These are phyloP conservation scores for Speleostelium caveatum DNA, from an alignment of 78 protist genomes.

Conservation along the genomic window DNA sequence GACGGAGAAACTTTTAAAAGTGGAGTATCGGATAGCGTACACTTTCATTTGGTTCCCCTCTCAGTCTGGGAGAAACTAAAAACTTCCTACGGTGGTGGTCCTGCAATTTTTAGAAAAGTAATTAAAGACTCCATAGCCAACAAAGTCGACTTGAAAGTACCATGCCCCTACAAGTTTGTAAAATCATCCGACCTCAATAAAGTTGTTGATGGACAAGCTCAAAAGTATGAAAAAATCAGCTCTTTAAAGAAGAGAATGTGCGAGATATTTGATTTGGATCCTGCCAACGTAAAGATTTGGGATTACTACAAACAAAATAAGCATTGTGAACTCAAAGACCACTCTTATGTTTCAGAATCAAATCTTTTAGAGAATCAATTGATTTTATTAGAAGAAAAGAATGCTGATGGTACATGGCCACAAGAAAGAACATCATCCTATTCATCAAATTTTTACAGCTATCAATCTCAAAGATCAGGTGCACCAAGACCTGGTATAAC, in stretches of 20 bases:
- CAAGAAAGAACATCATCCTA: conserved; percentile 4
- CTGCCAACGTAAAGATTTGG: conserved; percentile 71
- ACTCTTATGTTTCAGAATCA: conserved; percentile 20
- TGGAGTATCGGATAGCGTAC: neutral
- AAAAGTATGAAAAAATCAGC: neutral
- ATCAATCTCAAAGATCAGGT: conserved; percentile 1
- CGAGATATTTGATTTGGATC: conserved; percentile 23
- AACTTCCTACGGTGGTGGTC: conserved; percentile 60
- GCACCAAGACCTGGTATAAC: conserved; percentile 73
- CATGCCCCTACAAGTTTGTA: conserved; percentile 2
- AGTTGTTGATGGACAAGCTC: neutral
- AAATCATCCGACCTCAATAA: neutral
- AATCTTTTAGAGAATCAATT: conserved; percentile 41
- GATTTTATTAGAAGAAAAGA: conserved; percentile 52
- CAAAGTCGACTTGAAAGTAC: neutral
- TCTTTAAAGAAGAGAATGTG: conserved; percentile 38
- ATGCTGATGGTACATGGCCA: conserved; percentile 61
- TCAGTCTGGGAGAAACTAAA: neutral
- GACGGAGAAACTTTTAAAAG: conserved; percentile 6
- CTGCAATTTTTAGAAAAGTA: conserved; percentile 33
- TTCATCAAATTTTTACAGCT: neutral
- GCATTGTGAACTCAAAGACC: conserved; percentile 30
- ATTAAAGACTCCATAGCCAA: neutral
- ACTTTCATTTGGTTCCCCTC: conserved; percentile 33
- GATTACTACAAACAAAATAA: conserved; percentile 50